phyloP scores from a whole-genome alignment of 2,329 filamentous ascomycete species.

The Colletotrichum aenigma region DNA sequence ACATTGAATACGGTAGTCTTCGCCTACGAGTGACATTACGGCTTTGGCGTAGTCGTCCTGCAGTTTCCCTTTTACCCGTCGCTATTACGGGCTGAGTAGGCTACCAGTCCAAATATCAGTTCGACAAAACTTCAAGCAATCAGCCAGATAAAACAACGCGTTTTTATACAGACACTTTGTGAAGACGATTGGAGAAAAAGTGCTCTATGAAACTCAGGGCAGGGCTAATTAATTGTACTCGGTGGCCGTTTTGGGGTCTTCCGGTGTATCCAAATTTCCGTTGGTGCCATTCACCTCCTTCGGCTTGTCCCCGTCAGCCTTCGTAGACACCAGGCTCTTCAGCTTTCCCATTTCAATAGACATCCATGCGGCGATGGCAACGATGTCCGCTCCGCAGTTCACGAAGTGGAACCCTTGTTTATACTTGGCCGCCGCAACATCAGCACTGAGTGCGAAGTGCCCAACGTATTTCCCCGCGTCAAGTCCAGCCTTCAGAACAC shows the following conservation, averaged over 20 bases:
- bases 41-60: background rate
- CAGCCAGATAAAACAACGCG: rapidly evolving
- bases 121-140: background rate
- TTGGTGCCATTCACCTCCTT: background rate
- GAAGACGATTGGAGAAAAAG: background rate
- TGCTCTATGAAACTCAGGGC: background rate
- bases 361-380: constrained; percentile 40
- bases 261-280: background rate
- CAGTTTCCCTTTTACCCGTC: background rate
- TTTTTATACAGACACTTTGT: rapidly evolving
- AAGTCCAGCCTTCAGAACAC: constrained; percentile 29
- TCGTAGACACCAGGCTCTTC: constrained; percentile 18
- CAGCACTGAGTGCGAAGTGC: constrained; percentile 35
- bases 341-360: constrained; percentile 33
- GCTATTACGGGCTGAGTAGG: rapidly evolving
- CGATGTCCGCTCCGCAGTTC: constrained; percentile 39
- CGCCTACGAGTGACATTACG: background rate
- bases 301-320: background rate
- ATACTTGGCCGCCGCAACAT: constrained; percentile 27
- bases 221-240: background rate
- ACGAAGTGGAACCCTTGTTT: constrained; percentile 37
- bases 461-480: constrained; percentile 36
- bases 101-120: rapidly evolving
- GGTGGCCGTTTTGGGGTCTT: background rate
- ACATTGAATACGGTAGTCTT: background rate